Evolutionary conservation across 1,284 basidiomycete genomes (phyloP).

Genomic region (Trichosporon ovoides): DNA sequence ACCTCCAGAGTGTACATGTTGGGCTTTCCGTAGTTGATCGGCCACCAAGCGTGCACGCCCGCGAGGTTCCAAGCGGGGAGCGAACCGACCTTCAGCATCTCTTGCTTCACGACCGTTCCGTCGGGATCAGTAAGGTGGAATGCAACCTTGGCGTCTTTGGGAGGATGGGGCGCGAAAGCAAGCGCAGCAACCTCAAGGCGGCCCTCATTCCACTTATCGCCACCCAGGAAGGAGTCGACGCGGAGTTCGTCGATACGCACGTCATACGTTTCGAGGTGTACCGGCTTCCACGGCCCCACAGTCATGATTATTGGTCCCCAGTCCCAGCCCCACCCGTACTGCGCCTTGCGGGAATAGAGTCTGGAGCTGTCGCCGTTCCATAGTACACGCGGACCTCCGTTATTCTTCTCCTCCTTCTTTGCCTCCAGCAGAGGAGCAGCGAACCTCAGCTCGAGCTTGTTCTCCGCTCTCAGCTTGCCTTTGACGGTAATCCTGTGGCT

Average conservation of each 20-base stretch:
- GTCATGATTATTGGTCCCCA: slow-evolving; percentile 56
- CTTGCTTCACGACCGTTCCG: slow-evolving; percentile 27
- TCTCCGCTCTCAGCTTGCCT: slow-evolving; percentile 55
- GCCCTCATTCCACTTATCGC: slow-evolving; percentile 8
- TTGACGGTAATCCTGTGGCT: slow-evolving; percentile 61
- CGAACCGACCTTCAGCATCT: slow-evolving; percentile 42
- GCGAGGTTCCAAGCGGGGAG: slow-evolving; percentile 54
- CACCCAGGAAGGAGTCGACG: slow-evolving; percentile 44
- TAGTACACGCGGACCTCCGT: slow-evolving; percentile 34
- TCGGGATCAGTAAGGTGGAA: slow-evolving; percentile 14
- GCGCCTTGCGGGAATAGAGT: slow-evolving; percentile 79
- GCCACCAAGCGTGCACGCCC: slow-evolving; percentile 62
- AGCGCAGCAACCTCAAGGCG: slow-evolving; percentile 5
- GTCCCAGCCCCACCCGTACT: slow-evolving; percentile 59
- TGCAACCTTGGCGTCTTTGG: slow-evolving; percentile 8
- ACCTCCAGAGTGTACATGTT: slow-evolving; percentile 64
- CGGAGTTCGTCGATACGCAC: slow-evolving; percentile 60
- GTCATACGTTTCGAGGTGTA: slow-evolving; percentile 63
- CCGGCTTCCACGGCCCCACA: slow-evolving; percentile 44
- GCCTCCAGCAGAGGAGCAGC: slow-evolving; percentile 67
- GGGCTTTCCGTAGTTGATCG: slow-evolving; percentile 74
- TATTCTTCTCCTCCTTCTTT: slow-evolving; percentile 41
- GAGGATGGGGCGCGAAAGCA: slow-evolving; percentile 3
- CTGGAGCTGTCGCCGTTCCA: slow-evolving; percentile 81
- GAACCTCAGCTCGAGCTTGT: slow-evolving; percentile 67